Base-by-base conservation (phyloP, 2,329 filamentous ascomycete species). In the Pseudocercospora ulei region DNA sequence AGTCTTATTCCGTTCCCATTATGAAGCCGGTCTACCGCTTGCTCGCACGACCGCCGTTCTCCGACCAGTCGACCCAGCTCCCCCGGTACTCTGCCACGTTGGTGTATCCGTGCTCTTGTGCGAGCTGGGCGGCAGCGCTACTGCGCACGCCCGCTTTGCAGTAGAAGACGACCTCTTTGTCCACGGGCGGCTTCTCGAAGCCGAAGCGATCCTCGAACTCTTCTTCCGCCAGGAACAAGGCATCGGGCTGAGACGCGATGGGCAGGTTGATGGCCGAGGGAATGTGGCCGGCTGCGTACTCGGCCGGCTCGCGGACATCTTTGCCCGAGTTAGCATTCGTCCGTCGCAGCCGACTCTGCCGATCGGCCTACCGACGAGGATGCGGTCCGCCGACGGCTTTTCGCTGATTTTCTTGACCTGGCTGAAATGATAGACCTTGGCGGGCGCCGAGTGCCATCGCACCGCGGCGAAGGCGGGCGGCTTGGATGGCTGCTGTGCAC, bases 91-190 rank as follows among this genome's bases (percentile, higher is more conserved):
- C 81, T 12, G 75, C 75, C 0, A 82, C 75, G 5, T 71, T 73
- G 33, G 65, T 62, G 71, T 82, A 96, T 6, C 88, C 88, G 2
- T 78, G 80, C 57, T 82, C 72, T 52, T 69, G 68, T 18, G 90
- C 90, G 60, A 95, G 62, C 48, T 73, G 70, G 4, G 86, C 86
- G 4, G 87, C 87, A 0, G 82, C 75, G 29, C 71, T 68, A 52
- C 83, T 85, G 57, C 90, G 71, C 48, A 96, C 83, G 2, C 90
- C 90, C 0, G 87, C 79, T 66, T 85, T 92, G 65, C 90, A 98
- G 62, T 94, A 96, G 56, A 96, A 90, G 3, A 96, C 71, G 8
- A 94, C 53, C 43, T 67, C 61, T 33, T 60, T 54, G 28, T 74
- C 68, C 43, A 66, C 66, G 2, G 55, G 53, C 0, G 80, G 87